These are phyloP conservation scores for Brassica nigra DNA, from an alignment of 345 rosid species.

Conservation along the genomic window DNA sequence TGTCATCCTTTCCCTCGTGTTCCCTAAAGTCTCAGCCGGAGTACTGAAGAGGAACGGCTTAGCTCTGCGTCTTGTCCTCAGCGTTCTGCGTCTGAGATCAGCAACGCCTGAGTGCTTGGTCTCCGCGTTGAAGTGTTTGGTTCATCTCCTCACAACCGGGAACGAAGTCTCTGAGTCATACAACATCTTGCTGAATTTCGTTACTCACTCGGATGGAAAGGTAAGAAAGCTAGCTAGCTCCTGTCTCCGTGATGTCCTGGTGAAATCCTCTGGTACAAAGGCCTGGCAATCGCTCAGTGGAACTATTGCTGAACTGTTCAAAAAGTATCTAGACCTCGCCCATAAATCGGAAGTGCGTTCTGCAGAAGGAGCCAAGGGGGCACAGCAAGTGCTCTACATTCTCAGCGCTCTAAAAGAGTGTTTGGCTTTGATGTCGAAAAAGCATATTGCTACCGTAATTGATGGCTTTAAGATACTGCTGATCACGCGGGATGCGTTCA, in stretches of 20 bases:
- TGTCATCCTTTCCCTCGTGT: constrained; percentile 57
- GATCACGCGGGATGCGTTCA: constrained; percentile 61
- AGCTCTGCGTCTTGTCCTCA: constrained; percentile 49
- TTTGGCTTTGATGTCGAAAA: constrained; percentile 68
- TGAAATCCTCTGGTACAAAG: constrained; percentile 57
- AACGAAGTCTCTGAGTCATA: constrained; percentile 52
- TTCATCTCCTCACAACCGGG: constrained; percentile 60
- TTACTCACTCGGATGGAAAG: constrained; percentile 65
- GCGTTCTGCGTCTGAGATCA: constrained; percentile 49
- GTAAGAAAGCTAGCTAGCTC: constrained; percentile 74
- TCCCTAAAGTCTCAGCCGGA: constrained; percentile 55
- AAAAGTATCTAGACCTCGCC: constrained; percentile 69
- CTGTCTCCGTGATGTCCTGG: constrained; percentile 62
- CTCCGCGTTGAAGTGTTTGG: constrained; percentile 67
- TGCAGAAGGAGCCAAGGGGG: constrained; percentile 66
- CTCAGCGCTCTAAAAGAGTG: constrained; percentile 75
- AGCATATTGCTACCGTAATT: constrained; percentile 54
- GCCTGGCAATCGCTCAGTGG: constrained; percentile 64
- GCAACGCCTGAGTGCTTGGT: constrained; percentile 45
- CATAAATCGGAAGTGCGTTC: constrained; percentile 57
- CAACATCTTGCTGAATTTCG: constrained; percentile 46
- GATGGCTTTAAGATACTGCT: constrained; percentile 68
- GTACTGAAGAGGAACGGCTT: constrained; percentile 59
- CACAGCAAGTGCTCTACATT: constrained; percentile 69
- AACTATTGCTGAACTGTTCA: constrained; percentile 58